Evolutionary conservation across 129 eudicot species (phyloP).

Genomic region (Dittrichia graveolens): DNA sequence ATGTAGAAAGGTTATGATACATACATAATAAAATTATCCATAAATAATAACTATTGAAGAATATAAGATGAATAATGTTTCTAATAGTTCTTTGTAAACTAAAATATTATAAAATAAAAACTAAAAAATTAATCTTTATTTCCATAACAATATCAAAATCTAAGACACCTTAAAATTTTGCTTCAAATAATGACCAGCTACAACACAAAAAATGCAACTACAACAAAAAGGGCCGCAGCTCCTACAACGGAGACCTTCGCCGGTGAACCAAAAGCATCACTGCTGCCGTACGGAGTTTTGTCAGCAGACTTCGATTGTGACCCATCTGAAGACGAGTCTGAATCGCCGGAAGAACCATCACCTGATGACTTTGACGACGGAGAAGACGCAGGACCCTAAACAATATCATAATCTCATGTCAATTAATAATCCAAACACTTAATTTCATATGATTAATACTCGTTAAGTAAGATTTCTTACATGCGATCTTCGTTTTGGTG

Average conservation of each 20-base stretch:
- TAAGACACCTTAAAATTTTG: neutral
- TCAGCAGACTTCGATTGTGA: constrained; percentile 22
- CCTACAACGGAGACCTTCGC: neutral
- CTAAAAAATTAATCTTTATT: too few species aligned
- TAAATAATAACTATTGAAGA: too few species aligned
- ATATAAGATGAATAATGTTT: too few species aligned
- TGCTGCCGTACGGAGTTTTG: constrained; percentile 9
- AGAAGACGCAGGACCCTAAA: constrained; percentile 37
- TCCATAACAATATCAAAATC: too few species aligned
- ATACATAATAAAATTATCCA: too few species aligned
- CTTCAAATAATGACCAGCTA: constrained; percentile 8
- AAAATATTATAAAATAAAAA: too few species aligned
- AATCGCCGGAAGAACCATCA: constrained; percentile 7
- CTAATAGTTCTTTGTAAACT: too few species aligned
- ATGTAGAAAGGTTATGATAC: too few species aligned
- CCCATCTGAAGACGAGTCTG: neutral
- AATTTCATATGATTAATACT: neutral
- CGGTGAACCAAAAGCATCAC: neutral
- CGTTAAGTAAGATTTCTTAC: constrained; percentile 21
- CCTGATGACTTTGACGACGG: constrained; percentile 21
- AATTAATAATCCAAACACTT: neutral
- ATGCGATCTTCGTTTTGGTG: constrained; percentile 23
- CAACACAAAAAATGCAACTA: constrained; percentile 3
- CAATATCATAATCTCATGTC: constrained; percentile 17
- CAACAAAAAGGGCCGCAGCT: neutral